These are phyloP conservation scores for Ophiocordyceps camponoti-rufipedis DNA, from an alignment of 2,329 filamentous ascomycete species.

Conservation along the genomic window DNA sequence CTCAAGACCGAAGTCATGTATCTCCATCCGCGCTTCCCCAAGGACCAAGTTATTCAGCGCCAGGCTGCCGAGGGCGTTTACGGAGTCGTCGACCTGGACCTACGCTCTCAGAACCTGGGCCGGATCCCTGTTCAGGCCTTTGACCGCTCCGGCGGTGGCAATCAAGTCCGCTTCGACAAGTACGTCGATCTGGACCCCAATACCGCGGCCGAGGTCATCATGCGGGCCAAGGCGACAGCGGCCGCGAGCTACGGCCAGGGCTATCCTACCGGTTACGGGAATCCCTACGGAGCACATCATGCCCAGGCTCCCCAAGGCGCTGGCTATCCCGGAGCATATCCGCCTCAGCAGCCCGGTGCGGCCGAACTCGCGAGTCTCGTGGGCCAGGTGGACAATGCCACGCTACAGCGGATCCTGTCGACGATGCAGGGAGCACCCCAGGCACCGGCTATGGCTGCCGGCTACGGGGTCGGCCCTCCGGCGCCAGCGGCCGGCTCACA, in stretches of 20 bases:
- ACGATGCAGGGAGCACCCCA: slow-evolving; percentile 24
- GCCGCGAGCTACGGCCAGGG: slow-evolving; percentile 12
- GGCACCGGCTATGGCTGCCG: slow-evolving; percentile 3
- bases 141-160: slow-evolving; percentile 54
- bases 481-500: slow-evolving; percentile 11
- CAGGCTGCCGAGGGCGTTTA: slow-evolving; percentile 81
- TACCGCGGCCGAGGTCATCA: slow-evolving; percentile 65
- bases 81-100: slow-evolving; percentile 62
- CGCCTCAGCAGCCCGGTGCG: slow-evolving; percentile 12
- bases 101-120: slow-evolving; percentile 46
- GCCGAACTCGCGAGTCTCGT: slow-evolving; percentile 47
- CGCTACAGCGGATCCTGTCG: slow-evolving; percentile 52
- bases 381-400: slow-evolving; percentile 46
- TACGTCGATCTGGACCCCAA: slow-evolving; percentile 67
- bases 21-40: slow-evolving; percentile 56
- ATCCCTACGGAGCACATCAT: slow-evolving; percentile 13
- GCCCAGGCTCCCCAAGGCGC: slow-evolving; percentile 6
- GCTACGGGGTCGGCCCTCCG: slow-evolving; percentile 5
- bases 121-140: slow-evolving; percentile 76
- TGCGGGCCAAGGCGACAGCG: slow-evolving; percentile 41
- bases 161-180: slow-evolving; percentile 69
- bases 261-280: slow-evolving; percentile 11
- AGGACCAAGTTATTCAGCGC: slow-evolving; percentile 62
- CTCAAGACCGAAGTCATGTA: slow-evolving; percentile 66
- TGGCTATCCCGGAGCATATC: slow-evolving; percentile 13